Conservation (phyloP, 129 eudicot genomes). For the Tanacetum coccineum region DNA sequence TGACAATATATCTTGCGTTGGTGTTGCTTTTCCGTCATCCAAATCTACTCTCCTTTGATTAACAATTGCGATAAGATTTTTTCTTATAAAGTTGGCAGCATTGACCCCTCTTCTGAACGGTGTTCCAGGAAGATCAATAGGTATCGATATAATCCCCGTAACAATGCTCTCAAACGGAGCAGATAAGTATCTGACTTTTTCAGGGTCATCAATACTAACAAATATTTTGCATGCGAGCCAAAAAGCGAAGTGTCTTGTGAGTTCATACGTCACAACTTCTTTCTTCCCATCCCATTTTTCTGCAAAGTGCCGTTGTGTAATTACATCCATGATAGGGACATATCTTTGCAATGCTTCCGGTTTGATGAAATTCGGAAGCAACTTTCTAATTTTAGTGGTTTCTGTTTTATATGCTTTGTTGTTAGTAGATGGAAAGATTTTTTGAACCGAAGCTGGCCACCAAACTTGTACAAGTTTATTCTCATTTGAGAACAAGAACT, state of each 20-base stretch:
- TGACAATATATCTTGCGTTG: constrained; percentile 80
- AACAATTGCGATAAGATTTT: constrained; percentile 43
- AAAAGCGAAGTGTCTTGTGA: constrained; percentile 62
- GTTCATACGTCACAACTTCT: constrained; percentile 45
- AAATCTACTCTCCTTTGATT: constrained; percentile 66
- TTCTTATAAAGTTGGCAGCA: constrained; percentile 51
- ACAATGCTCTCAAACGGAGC: constrained; percentile 64
- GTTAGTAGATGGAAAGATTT: constrained; percentile 58
- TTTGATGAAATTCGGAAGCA: constrained; percentile 71
- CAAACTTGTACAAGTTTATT: constrained; percentile 76
- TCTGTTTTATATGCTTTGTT: constrained; percentile 54
- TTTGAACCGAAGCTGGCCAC: constrained; percentile 84
- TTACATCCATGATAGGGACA: constrained; percentile 60
- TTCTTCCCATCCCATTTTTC: constrained; percentile 57
- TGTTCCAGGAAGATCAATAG: constrained; percentile 76
- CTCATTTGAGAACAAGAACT: constrained; percentile 74
- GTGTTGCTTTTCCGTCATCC: constrained; percentile 54
- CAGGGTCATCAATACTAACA: constrained; percentile 72
- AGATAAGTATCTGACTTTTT: constrained; percentile 40
- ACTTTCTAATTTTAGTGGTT: constrained; percentile 61
- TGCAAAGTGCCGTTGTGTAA: constrained; percentile 53
- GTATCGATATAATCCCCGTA: constrained; percentile 61
- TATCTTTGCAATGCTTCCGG: constrained; percentile 72
- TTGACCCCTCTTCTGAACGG: constrained; percentile 63
- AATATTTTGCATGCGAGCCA: constrained; percentile 71